A percentile compares a stretch with the other conserved stretches of the same genome.
These are phyloP conservation scores for Plasmodium vivax DNA, from an alignment of 169 alveolate species.

Conservation along the genomic window DNA sequence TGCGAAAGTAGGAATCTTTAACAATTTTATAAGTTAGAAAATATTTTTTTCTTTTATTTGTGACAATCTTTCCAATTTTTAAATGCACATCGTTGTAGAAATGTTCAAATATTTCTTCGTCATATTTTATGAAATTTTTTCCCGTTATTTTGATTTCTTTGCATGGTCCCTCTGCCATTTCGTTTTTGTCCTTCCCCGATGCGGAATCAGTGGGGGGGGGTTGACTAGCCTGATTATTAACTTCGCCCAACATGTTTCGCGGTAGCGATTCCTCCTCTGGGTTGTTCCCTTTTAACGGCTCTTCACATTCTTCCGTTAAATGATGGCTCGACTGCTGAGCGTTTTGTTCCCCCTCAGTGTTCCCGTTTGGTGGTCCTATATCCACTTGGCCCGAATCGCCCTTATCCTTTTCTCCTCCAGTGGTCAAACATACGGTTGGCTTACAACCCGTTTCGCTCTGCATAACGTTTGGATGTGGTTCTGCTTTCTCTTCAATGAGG, in stretches of 20 bases:
- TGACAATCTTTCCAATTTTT: constrained; percentile 44
- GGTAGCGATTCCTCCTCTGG: background rate
- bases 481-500: background rate
- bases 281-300: background rate
- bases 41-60: constrained; percentile 66
- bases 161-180: constrained; percentile 8
- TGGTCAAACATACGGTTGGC: background rate
- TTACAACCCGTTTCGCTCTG: background rate
- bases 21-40: constrained; percentile 55
- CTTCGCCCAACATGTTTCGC: background rate
- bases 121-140: constrained; percentile 35
- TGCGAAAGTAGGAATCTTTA: constrained; percentile 57
- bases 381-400: background rate
- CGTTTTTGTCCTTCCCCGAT: background rate
- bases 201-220: background rate
- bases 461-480: background rate
- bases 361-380: background rate
- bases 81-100: constrained; percentile 54
- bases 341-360: background rate
- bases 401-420: background rate
- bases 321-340: background rate
- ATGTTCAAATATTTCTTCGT: constrained; percentile 14
- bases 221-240: background rate
- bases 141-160: constrained; percentile 18
- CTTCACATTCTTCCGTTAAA: background rate